Evolutionary conservation across 768 basidiomycete species (phyloP).

Genomic region (Grammothele lineata): DNA sequence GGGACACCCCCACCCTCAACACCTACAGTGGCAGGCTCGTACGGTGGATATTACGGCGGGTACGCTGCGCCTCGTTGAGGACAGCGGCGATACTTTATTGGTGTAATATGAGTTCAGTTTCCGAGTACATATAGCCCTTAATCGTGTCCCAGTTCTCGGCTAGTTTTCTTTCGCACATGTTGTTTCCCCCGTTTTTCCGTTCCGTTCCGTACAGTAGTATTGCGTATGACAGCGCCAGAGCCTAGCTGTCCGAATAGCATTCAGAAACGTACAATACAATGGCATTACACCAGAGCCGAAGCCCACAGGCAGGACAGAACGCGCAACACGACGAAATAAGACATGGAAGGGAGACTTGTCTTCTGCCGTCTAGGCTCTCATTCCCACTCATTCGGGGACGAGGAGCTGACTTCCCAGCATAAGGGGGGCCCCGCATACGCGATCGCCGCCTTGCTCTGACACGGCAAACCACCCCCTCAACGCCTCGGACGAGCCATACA

Average conservation of each 20-base stretch:
- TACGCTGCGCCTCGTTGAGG: slow-evolving; percentile 14
- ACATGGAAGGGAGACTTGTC: slow-evolving; percentile 8
- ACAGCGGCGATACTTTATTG: slow-evolving; percentile 1
- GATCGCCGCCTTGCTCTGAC: slow-evolving; percentile 20
- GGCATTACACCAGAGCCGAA: too few relatives aligned
- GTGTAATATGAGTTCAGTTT: not conserved
- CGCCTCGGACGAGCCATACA: slow-evolving; percentile 20
- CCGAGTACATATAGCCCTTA: not conserved
- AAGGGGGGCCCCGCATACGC: slow-evolving; percentile 11
- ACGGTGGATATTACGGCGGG: slow-evolving; percentile 21
- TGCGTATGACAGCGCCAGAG: too few relatives aligned
- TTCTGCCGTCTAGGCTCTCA: slow-evolving; percentile 28
- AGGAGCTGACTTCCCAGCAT: slow-evolving; percentile 24
- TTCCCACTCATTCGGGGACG: slow-evolving; percentile 11
- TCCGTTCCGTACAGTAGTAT: too few relatives aligned
- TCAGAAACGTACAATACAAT: too few relatives aligned
- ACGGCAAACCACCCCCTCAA: slow-evolving; percentile 30
- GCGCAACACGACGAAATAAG: not conserved
- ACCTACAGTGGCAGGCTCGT: slow-evolving; percentile 1
- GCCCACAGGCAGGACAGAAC: too few relatives aligned
- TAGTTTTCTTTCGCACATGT: too few relatives aligned
- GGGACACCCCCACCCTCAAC: slow-evolving; percentile 22
- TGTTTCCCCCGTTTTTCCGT: too few relatives aligned
- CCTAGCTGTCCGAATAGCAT: too few relatives aligned
- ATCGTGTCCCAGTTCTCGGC: too few relatives aligned